Percentiles rank a stretch among this genome's conserved stretches.
Evolutionary conservation across 441 rosid genomes (phyloP).

Genomic region (Raphanus hybrid): DNA sequence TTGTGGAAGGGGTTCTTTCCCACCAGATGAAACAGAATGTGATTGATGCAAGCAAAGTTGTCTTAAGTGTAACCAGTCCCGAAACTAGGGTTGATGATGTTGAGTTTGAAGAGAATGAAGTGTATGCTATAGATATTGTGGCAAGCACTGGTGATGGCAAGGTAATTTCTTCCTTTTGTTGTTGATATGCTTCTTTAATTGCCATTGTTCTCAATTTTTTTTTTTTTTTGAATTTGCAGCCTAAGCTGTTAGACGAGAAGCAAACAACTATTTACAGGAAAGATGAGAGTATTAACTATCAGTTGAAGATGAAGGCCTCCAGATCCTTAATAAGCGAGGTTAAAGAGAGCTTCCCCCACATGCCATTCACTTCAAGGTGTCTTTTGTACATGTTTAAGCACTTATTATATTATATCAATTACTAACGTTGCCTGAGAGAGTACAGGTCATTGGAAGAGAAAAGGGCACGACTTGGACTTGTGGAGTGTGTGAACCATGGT

Average conservation of each 20-base stretch:
- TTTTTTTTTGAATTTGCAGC: constrained; percentile 56
- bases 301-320: constrained; percentile 95
- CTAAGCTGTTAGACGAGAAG: constrained; percentile 89
- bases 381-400: neutral
- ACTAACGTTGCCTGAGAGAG: neutral
- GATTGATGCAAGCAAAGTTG: constrained; percentile 86
- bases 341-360: constrained; percentile 69
- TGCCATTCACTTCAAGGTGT: constrained; percentile 92
- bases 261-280: constrained; percentile 90
- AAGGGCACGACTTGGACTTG: constrained; percentile 86
- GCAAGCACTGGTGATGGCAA: constrained; percentile 95
- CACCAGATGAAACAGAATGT: constrained; percentile 90
- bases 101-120: constrained; percentile 94
- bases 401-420: neutral
- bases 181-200: neutral
- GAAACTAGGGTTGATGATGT: constrained; percentile 92
- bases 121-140: constrained; percentile 88
- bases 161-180: constrained; percentile 47
- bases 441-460: constrained; percentile 92
- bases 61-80: constrained; percentile 72
- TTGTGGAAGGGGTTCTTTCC: constrained; percentile 95
- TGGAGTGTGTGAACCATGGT: constrained; percentile 93
- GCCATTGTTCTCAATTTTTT: neutral
- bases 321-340: constrained; percentile 94
- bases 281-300: constrained; percentile 79